A percentile compares a stretch with the other conserved stretches of the same genome.
Evolutionary conservation across 106 monocot species (phyloP).

Genomic region (Dioscorea dumetorum): DNA sequence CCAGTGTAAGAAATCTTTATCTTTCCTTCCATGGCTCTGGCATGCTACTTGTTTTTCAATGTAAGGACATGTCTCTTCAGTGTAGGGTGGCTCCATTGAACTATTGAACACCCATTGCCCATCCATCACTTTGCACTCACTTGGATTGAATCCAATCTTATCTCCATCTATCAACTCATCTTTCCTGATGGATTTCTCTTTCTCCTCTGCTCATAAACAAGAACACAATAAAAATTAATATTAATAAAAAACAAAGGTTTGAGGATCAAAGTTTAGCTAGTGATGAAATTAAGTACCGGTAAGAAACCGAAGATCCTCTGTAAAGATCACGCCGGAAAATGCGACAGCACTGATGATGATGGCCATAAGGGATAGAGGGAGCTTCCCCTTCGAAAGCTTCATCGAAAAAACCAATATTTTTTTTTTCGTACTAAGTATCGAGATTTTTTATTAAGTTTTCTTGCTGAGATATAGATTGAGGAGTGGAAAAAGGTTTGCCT

Average conservation of each 20-base stretch:
- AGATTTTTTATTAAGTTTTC: too few species aligned
- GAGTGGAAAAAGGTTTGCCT: neutral
- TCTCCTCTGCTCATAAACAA: slow-evolving; percentile 14
- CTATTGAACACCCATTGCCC: slow-evolving; percentile 73
- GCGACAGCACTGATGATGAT: slow-evolving; percentile 36
- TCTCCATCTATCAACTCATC: slow-evolving; percentile 21
- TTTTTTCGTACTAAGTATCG: too few species aligned
- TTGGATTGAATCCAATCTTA: slow-evolving; percentile 27
- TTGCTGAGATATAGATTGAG: neutral
- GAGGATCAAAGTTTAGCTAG: slow-evolving; percentile 45
- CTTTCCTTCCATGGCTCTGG: slow-evolving; percentile 65
- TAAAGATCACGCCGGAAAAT: slow-evolving; percentile 53
- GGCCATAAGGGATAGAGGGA: slow-evolving; percentile 39
- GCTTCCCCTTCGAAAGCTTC: slow-evolving; percentile 41
- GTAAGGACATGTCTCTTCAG: slow-evolving; percentile 68
- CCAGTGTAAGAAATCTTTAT: slow-evolving; percentile 65
- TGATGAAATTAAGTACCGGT: slow-evolving; percentile 41
- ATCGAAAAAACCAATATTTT: slow-evolving; percentile 3
- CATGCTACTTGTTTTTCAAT: slow-evolving; percentile 54
- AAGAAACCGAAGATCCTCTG: slow-evolving; percentile 64
- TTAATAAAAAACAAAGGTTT: neutral
- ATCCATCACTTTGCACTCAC: slow-evolving; percentile 45
- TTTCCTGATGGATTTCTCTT: neutral
- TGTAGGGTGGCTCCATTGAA: slow-evolving; percentile 30
- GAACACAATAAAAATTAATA: neutral